Conservation (phyloP, 2,329 filamentous ascomycete genomes). For the Acrocalymma vagum region DNA sequence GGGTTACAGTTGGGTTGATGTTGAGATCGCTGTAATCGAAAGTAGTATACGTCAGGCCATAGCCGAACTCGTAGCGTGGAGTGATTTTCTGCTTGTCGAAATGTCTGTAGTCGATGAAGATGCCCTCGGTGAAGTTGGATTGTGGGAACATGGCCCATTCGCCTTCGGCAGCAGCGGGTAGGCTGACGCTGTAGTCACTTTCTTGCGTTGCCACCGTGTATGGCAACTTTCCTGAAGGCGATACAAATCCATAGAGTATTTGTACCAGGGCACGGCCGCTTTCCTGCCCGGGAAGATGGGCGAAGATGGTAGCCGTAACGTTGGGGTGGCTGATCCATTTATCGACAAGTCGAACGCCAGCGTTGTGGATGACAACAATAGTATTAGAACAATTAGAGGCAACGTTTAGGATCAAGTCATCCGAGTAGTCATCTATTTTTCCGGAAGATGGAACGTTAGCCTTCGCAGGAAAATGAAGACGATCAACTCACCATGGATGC, state of each 20-base stretch:
- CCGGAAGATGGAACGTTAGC: neutral
- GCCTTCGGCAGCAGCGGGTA: conserved; percentile 50
- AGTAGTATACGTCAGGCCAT: conserved; percentile 75
- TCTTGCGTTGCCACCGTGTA: conserved; percentile 79
- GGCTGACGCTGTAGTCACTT: conserved; percentile 70
- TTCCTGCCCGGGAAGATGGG: conserved; percentile 82
- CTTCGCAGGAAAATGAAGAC: neutral
- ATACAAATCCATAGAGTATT: conserved; percentile 78
- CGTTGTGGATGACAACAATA: conserved; percentile 54
- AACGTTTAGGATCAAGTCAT: conserved; percentile 50
- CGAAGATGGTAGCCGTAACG: conserved; percentile 82
- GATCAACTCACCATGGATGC: too few relatives aligned
- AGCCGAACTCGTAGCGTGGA: conserved; percentile 81
- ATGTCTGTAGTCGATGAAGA: conserved; percentile 80
- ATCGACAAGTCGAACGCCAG: conserved; percentile 77
- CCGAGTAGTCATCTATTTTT: neutral
- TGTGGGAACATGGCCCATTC: conserved; percentile 71
- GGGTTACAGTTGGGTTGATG: conserved; percentile 61
- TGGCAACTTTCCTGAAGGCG: conserved; percentile 75
- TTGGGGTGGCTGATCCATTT: conserved; percentile 79
- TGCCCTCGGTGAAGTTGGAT: conserved; percentile 74
- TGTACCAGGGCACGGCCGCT: conserved; percentile 78
- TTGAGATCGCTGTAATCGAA: conserved; percentile 75
- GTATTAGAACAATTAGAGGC: conserved; percentile 57
- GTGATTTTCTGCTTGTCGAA: conserved; percentile 71